phyloP scores from a whole-genome alignment of 2,329 filamentous ascomycete species.

The Calonectria pseudoturangicola region DNA sequence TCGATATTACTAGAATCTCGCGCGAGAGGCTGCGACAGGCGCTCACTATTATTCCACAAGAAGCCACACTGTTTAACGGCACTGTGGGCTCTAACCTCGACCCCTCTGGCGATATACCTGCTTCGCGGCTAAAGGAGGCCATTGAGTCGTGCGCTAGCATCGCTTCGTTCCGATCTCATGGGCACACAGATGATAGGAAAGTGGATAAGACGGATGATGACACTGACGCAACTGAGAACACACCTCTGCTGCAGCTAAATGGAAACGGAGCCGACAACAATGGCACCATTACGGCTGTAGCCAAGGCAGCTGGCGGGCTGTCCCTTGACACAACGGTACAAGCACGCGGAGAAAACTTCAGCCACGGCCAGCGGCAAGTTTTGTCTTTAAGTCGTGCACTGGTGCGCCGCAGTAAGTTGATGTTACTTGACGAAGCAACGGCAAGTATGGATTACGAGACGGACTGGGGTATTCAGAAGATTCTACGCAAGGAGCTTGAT shows the following conservation, averaged over 20 bases:
- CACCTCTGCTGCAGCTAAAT: background rate
- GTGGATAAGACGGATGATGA: background rate
- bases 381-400: slow-evolving; percentile 74
- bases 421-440: slow-evolving; percentile 76
- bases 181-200: slow-evolving; percentile 40
- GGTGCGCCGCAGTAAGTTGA: slow-evolving; percentile 71
- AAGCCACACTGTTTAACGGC: slow-evolving; percentile 74
- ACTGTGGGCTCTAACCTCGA: slow-evolving; percentile 76
- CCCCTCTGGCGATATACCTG: slow-evolving; percentile 74
- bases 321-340: slow-evolving; percentile 68
- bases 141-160: slow-evolving; percentile 78
- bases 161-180: slow-evolving; percentile 67
- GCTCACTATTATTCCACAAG: slow-evolving; percentile 75
- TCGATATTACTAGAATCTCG: slow-evolving; percentile 71
- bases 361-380: slow-evolving; percentile 75
- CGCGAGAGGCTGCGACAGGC: slow-evolving; percentile 70
- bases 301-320: slow-evolving; percentile 18
- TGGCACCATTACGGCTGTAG: slow-evolving; percentile 32
- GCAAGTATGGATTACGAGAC: slow-evolving; percentile 76
- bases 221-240: background rate
- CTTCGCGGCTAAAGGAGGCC: slow-evolving; percentile 73
- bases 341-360: slow-evolving; percentile 73
- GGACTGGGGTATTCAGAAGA: slow-evolving; percentile 72
- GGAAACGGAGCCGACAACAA: background rate
- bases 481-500: slow-evolving; percentile 69